A percentile compares a stretch with the other conserved stretches of the same genome.
Conservation (phyloP, 768 basidiomycete species). For the Pleurotus citrinopileatus region DNA sequence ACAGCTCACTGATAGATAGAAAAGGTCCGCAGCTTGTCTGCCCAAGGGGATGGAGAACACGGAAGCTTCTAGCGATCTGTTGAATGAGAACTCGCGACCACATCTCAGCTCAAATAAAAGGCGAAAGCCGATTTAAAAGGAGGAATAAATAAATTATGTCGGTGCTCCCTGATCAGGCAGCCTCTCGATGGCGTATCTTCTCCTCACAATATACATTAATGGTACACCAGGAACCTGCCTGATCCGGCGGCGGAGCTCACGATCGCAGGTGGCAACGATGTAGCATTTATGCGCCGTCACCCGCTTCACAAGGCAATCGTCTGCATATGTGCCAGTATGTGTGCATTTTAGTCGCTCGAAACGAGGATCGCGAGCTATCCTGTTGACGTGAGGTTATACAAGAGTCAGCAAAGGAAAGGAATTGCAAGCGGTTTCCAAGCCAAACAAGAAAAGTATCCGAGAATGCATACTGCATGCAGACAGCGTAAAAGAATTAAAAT, state of each 20-base stretch:
- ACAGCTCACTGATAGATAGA: background rate
- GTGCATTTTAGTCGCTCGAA: conserved; percentile 93
- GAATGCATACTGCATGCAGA: no score
- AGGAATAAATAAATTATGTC: conserved; percentile 30
- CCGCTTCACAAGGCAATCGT: conserved; percentile 96
- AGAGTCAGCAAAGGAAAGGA: background rate
- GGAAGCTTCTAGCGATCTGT: no score
- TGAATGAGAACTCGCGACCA: no score
- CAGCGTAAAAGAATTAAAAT: background rate
- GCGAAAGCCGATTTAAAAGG: no score
- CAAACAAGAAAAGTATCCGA: no score
- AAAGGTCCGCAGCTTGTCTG: no score
- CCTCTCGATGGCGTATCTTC: conserved; percentile 92
- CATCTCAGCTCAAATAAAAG: no score
- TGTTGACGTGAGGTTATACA: conserved; percentile 26
- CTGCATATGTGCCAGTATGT: conserved; percentile 96
- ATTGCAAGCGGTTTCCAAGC: background rate
- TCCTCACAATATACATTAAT: conserved; percentile 94
- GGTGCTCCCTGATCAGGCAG: conserved; percentile 93
- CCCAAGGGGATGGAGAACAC: no score
- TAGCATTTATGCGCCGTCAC: conserved; percentile 95
- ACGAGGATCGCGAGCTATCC: conserved; percentile 94
- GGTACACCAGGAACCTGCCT: conserved; percentile 92
- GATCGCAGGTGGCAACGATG: conserved; percentile 96
- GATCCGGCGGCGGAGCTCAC: conserved; percentile 88